A percentile compares a stretch with the other conserved stretches of the same genome.
phyloP scores from a whole-genome alignment of 345 rosid genomes.

The Pistacia vera region DNA sequence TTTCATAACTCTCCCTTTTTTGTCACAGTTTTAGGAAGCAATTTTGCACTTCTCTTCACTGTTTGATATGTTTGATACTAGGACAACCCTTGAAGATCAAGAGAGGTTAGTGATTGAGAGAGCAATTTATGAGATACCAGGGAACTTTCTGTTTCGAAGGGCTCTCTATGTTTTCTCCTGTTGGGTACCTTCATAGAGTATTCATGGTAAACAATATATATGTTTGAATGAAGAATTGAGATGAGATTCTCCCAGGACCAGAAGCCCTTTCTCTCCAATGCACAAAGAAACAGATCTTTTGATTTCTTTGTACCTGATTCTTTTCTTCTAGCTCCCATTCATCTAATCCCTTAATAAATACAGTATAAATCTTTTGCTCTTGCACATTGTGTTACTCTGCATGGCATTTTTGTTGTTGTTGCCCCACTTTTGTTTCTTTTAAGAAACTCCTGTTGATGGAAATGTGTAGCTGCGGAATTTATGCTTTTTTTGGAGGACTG shows the following conservation, averaged over 20 bases:
- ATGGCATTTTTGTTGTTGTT: no score
- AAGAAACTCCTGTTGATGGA: no score
- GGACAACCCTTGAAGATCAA: slow-evolving; percentile 39
- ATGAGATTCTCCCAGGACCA: background rate
- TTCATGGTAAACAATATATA: no score
- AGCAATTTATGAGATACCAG: slow-evolving; percentile 67
- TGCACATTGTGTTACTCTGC: no score
- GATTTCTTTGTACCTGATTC: background rate
- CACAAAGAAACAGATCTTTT: background rate
- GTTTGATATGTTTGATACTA: slow-evolving; percentile 64
- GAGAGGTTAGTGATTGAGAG: slow-evolving; percentile 65
- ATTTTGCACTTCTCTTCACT: slow-evolving; percentile 69
- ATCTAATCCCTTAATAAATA: background rate
- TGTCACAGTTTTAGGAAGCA: slow-evolving; percentile 70
- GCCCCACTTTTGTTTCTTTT: no score
- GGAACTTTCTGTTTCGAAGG: slow-evolving; percentile 65
- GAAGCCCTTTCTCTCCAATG: no score
- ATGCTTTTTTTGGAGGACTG: no score
- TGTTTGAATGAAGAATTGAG: background rate
- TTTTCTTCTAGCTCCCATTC: background rate
- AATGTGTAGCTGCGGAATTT: no score
- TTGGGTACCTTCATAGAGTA: slow-evolving; percentile 54
- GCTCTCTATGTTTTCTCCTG: slow-evolving; percentile 60
- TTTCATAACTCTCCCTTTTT: slow-evolving; percentile 72
- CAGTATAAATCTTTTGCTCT: no score